These are phyloP conservation scores for Epithele typhae DNA, from an alignment of 768 basidiomycete genomes.

Conservation along the genomic window DNA sequence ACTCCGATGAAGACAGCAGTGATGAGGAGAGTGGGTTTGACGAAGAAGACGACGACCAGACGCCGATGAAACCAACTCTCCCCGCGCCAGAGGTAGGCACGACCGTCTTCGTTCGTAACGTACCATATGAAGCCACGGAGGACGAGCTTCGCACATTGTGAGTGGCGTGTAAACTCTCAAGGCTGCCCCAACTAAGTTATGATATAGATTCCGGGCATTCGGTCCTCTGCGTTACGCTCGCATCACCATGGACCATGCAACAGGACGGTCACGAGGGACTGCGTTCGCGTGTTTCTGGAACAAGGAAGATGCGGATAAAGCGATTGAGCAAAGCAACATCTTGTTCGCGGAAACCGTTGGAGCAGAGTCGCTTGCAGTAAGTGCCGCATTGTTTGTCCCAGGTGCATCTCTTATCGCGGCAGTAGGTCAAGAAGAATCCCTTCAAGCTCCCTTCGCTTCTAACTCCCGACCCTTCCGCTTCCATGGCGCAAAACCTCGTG, in stretches of 20 bases:
- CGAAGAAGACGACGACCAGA: conserved; percentile 31
- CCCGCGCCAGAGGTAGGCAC: conserved; percentile 85
- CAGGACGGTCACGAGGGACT: conserved; percentile 87
- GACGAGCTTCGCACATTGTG: conserved; percentile 86
- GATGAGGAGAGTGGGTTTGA: conserved; percentile 30
- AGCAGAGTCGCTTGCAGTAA: conserved; percentile 26
- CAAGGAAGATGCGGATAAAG: conserved; percentile 81
- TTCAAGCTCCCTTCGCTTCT: conserved; percentile 86
- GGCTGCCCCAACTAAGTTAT: neutral
- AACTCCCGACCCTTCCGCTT: conserved; percentile 89
- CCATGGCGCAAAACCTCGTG: conserved; percentile 76
- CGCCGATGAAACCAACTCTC: conserved; percentile 58
- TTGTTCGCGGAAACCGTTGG: conserved; percentile 63
- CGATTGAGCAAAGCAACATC: conserved; percentile 74
- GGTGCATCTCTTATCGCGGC: no score
- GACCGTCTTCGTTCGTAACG: conserved; percentile 91
- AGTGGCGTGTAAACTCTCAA: conserved; percentile 23
- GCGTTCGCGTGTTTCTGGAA: conserved; percentile 99
- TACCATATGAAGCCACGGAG: conserved; percentile 89
- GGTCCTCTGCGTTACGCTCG: conserved; percentile 92
- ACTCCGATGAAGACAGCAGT: conserved; percentile 11
- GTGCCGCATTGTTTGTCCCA: neutral
- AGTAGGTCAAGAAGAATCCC: conserved; percentile 71
- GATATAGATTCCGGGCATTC: conserved; percentile 78
- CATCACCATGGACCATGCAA: conserved; percentile 79